Conservation (phyloP, 306 rosid genomes). For the Crataegus laevigata region DNA sequence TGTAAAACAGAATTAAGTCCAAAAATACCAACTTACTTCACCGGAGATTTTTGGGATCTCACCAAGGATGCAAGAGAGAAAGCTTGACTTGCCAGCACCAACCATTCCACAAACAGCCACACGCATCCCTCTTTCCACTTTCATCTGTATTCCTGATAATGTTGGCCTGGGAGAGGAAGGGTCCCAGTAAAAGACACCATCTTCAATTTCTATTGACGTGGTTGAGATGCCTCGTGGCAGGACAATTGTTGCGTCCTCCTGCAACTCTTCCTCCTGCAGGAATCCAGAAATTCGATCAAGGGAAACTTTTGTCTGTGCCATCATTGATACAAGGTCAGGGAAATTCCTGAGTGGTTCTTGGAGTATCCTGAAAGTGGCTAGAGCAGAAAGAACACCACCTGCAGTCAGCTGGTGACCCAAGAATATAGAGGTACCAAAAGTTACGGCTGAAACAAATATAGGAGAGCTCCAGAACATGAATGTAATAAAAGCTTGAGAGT, state of each 20-base stretch:
- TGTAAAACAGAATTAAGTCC: slow-evolving; percentile 20
- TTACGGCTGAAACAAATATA: slow-evolving; percentile 92
- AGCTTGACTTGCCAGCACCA: slow-evolving; percentile 95
- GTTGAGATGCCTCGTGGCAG: slow-evolving; percentile 68
- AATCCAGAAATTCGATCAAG: slow-evolving; percentile 87
- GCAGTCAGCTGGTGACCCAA: slow-evolving; percentile 84
- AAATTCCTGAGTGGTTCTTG: slow-evolving; percentile 99
- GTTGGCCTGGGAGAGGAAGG: slow-evolving; percentile 66
- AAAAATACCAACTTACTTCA: slow-evolving; percentile 61
- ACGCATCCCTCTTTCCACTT: slow-evolving; percentile 79
- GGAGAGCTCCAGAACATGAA: slow-evolving; percentile 99
- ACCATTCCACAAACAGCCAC: slow-evolving; percentile 97
- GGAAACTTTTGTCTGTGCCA: slow-evolving; percentile 99
- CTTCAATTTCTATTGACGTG: slow-evolving; percentile 70
- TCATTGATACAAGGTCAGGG: slow-evolving; percentile 95
- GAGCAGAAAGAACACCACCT: slow-evolving; percentile 95
- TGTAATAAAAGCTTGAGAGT: slow-evolving; percentile 95
- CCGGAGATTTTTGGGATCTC: slow-evolving; percentile 88
- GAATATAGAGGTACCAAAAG: slow-evolving; percentile 78
- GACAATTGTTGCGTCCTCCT: slow-evolving; percentile 74
- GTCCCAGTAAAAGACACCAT: slow-evolving; percentile 80
- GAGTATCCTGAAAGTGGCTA: slow-evolving; percentile 97
- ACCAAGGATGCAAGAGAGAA: slow-evolving; percentile 93
- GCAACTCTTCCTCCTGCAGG: slow-evolving; percentile 91
- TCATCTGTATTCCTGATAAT: slow-evolving; percentile 65